Base-by-base conservation (phyloP, 805 yeast species). In the Sugiyamaella marilandica region DNA sequence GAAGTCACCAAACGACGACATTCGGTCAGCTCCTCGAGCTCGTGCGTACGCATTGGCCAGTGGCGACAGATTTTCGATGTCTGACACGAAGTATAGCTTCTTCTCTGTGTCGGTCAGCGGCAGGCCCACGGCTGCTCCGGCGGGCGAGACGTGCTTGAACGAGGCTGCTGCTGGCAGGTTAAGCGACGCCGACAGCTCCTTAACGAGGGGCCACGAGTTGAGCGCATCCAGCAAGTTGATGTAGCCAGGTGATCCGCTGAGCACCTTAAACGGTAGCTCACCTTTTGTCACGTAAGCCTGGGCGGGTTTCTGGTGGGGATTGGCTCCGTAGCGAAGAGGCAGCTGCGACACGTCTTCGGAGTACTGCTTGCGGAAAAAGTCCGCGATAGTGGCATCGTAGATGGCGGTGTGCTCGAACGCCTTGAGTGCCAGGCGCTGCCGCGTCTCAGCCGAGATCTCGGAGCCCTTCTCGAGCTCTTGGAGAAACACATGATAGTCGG, bases 1-100 rank as follows among this genome's bases (percentile, higher is more conserved):
- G 79, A 90, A 94, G 74, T 94, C 99, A 69, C 99, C 99, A 70
- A 94, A 94, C 11, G 96, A 87, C 5, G 97, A 91, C 99, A 94
- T 94, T 81, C 99, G 85, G 75, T 94, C 99, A 62, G 99, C 99
- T 72, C 99, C 99, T 74, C 99, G 87, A 53, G 99, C 99, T 76
- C 98, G 87, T 36, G 99, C 99, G 67, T 94, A 94, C 54, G 99
- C 99, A 68, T 87, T 86, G 59, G 99, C 99, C 68, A 94, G 79
- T 52, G 99, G 98, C 10, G 97, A 88, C 70, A 94, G 77, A 78
- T 91, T 88, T 73, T 88, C 96, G 66, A 92, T 89, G 71, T 89
- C 97, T 62, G 83, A 83, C 59, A 94, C 99, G 70, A 94, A 94
- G 79, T 94, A 94, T 59, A 92, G 82, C 74, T 92, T 87, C 80